Base-by-base conservation (phyloP, 106 monocot genomes). In the Posidonia australis region DNA sequence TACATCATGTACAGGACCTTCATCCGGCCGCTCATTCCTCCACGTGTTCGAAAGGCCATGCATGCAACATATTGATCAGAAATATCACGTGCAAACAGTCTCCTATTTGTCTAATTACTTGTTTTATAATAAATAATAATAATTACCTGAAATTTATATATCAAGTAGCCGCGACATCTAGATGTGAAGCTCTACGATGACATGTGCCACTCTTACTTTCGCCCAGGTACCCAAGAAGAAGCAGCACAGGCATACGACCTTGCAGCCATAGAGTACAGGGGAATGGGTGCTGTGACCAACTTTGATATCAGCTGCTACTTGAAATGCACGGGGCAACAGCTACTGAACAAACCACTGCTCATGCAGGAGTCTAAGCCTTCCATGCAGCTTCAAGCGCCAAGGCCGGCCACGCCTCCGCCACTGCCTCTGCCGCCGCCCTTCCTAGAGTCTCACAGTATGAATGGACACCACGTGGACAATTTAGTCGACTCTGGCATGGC, bases 161-260 rank as follows among this genome's bases (percentile, higher is more conserved):
- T 24, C 62, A 62, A 19, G 6, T 62, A 43, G 12, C n/a, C n/a
- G n/a, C n/a, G n/a, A 36, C 7, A 7, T 36, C 2, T 36, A 36
- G 36, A 7, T 7, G 7, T 36, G 36, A 36, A 36, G 36, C 36
- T 7, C 36, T 36, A 36, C 5, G 24, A 55, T 55, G 54, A 55
- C 36, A 36, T 36, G 36, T 36, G 36, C 36, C 2, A 36, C 36
- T 25, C 13, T 10, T 58, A 13, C 23, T 28, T 25, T 28, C 6
- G 13, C 13, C 28, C 66, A 96, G 94, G 76, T 47, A 96, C 94
- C 1, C 84, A 96, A 52, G 90, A 96, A 70, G 94, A 96, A 67
- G 94, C 94, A 19, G 94, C 94, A 0, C 72, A 75, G 44, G 94
- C 94, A 13, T 96, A 96, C 47, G 94, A 96, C 66, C 69, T 80